Conservation (phyloP, 2,329 filamentous ascomycete genomes). For the Apiospora marii region DNA sequence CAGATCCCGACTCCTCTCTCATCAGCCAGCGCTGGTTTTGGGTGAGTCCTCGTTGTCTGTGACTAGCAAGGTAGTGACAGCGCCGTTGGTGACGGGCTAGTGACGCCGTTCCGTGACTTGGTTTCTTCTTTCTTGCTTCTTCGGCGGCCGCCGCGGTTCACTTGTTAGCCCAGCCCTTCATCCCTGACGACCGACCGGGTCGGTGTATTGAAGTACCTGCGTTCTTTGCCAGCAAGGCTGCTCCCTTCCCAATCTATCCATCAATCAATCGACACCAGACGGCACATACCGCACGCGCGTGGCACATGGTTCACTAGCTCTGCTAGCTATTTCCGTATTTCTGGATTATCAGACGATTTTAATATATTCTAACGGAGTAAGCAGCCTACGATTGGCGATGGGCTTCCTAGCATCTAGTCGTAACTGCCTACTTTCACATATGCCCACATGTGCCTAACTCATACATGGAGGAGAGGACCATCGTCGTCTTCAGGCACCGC, state of each 20-base stretch:
- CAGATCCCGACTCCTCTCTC: background rate
- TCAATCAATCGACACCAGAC: background rate
- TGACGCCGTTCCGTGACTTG: constrained; percentile 12
- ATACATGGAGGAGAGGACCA: background rate
- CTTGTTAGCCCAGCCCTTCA: background rate
- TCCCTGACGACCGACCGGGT: background rate
- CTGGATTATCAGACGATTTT: background rate
- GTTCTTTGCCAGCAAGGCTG: too few species aligned
- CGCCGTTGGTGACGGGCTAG: constrained; percentile 7
- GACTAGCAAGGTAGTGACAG: background rate
- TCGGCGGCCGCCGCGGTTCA: background rate
- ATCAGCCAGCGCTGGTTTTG: background rate
- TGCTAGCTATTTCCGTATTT: background rate
- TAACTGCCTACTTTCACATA: background rate
- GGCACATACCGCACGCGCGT: constrained; percentile 10
- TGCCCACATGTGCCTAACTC: background rate
- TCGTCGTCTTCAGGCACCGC: background rate
- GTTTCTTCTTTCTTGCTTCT: constrained; percentile 10
- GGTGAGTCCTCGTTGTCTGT: background rate
- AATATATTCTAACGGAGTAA: background rate
- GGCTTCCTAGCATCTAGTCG: background rate
- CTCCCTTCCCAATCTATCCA: background rate
- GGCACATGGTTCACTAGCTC: constrained; percentile 14
- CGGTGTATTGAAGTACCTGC: too few species aligned
- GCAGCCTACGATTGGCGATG: background rate